Evolutionary conservation across 305 asterid species (phyloP), one percentile per base, ranked within the genome.

Genomic region (Andrographis paniculata): DNA sequence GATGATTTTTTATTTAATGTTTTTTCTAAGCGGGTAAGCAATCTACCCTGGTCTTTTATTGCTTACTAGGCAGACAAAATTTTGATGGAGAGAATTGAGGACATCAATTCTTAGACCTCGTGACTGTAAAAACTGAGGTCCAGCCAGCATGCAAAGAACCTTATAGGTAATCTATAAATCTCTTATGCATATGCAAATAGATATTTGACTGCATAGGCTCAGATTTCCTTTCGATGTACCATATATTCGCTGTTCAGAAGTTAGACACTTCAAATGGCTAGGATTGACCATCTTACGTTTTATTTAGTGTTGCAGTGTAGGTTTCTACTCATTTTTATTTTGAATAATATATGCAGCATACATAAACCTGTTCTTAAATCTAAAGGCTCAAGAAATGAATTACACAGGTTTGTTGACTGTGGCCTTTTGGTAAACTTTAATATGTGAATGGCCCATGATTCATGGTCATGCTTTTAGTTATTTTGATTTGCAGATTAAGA

Each of bases 61-160:
- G 45, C 61, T 27, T 50, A 24, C 31, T 62, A 87, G 97, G 97
- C 97, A 53, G 77, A 79, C 61, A 74, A 69, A 63, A 69, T 87
- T 46, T 69, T 87, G 66, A 71, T 68, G 74, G 77, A 79, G 75
- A 80, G 73, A 65, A 79, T 87, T 70, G 84, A 84, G 63, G 87
- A 79, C 14, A 87, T 63, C 88, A 79, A 59, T 87, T 87, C 76
- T 64, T 87, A 69, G 94, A 72, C 60, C 94, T 87, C 65, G 56
- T 87, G 82, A 76, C 80, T 16, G 86, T 67, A 55, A 84, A 64
- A 65, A 75, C 84, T 49, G 93, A 84, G 70, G 91, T 84, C 63
- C 80, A 59, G 58, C 79, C 95, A 20, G 85, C 81, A 48, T 84
- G 84, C 62, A 84, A 84, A 72, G 95, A 87, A 48, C 94, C 97